Percentiles rank a stretch among this genome's conserved stretches.
These are phyloP conservation scores for Tulasnella sp. DNA, from an alignment of 768 basidiomycete species.

Conservation along the genomic window DNA sequence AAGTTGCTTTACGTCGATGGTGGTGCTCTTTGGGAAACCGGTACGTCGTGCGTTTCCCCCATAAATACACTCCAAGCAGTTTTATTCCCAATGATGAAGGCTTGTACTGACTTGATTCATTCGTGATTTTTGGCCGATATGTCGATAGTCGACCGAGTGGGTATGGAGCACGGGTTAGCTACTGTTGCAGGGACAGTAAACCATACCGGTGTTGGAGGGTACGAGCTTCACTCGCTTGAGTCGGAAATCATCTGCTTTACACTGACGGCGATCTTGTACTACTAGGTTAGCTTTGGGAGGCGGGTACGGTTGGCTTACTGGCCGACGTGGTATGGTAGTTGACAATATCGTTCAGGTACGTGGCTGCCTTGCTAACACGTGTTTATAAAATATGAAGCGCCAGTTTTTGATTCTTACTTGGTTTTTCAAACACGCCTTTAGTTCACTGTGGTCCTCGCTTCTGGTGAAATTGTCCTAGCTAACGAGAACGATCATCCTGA, in stretches of 20 bases:
- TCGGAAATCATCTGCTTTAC: too few species aligned
- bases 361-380: neutral
- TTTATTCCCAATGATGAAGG: too few species aligned
- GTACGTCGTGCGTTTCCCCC: neutral
- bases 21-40: slow-evolving; percentile 25
- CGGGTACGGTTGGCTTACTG: slow-evolving; percentile 47
- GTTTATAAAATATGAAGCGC: too few species aligned
- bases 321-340: slow-evolving; percentile 26
- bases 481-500: slow-evolving; percentile 4
- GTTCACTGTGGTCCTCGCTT: slow-evolving; percentile 12
- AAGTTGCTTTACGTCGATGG: slow-evolving; percentile 29
- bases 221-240: neutral
- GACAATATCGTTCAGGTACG: slow-evolving; percentile 28
- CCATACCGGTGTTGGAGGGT: slow-evolving; percentile 9
- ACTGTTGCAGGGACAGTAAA: slow-evolving; percentile 4
- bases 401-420: too few species aligned
- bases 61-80: neutral
- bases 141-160: neutral
- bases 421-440: too few species aligned
- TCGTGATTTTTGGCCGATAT: neutral
- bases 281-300: slow-evolving; percentile 43
- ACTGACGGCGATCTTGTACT: neutral
- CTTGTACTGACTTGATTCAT: neutral
- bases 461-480: slow-evolving; percentile 14
- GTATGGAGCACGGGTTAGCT: slow-evolving; percentile 6